phyloP scores from a whole-genome alignment of 2,329 filamentous ascomycete genomes.

The Pestalotiopsis sp. region DNA sequence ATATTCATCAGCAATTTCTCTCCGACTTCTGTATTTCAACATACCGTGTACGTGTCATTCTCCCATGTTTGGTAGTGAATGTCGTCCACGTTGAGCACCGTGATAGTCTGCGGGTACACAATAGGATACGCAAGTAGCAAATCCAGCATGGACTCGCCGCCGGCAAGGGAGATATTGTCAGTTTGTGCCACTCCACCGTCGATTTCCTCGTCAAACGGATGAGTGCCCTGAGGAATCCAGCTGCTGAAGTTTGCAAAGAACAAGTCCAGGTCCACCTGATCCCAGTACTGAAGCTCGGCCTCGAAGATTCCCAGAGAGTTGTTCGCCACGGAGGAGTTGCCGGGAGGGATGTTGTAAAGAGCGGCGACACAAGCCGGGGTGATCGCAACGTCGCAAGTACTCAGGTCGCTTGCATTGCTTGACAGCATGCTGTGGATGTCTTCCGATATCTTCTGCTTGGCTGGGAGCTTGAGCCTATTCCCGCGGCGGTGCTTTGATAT shows the following conservation, averaged over 20 bases:
- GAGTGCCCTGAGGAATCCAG: slow-evolving; percentile 32
- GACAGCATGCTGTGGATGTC: neutral
- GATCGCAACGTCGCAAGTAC: slow-evolving; percentile 14
- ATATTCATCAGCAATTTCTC: neutral
- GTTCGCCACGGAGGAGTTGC: slow-evolving; percentile 14
- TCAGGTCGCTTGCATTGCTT: slow-evolving; percentile 1
- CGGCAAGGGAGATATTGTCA: slow-evolving; percentile 23
- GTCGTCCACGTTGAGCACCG: slow-evolving; percentile 46
- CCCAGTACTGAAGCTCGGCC: slow-evolving; percentile 36
- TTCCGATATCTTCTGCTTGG: slow-evolving; percentile 6
- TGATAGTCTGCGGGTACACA: slow-evolving; percentile 41
- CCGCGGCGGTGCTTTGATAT: neutral
- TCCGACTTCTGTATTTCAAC: neutral
- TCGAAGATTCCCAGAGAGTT: slow-evolving; percentile 31
- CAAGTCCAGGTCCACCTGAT: slow-evolving; percentile 31
- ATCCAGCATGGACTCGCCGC: slow-evolving; percentile 39
- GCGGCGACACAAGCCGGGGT: slow-evolving; percentile 14
- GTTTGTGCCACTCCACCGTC: slow-evolving; percentile 31
- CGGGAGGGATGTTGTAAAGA: slow-evolving; percentile 21
- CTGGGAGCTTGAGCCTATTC: neutral
- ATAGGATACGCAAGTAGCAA: slow-evolving; percentile 38
- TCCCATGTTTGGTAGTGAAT: slow-evolving; percentile 34
- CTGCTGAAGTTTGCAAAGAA: slow-evolving; percentile 24
- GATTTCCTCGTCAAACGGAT: slow-evolving; percentile 32
- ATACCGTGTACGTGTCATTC: slow-evolving; percentile 16